These are phyloP conservation scores for Salix dunnii DNA, from an alignment of 345 rosid genomes.

Conservation along the genomic window DNA sequence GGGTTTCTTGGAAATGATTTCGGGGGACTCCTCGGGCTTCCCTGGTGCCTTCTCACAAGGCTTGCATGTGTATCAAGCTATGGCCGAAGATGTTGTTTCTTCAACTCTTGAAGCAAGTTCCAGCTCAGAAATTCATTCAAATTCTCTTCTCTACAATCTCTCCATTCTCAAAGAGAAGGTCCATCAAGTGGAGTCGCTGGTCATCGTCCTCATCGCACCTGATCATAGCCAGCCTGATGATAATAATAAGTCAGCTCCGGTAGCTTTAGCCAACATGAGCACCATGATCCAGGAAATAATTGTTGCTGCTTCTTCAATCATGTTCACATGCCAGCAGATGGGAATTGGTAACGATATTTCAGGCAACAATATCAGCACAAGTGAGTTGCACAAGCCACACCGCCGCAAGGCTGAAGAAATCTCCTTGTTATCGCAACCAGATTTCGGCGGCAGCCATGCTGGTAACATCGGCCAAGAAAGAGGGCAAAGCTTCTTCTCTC, in stretches of 20 bases:
- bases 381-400: slow-evolving; percentile 10
- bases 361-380: slow-evolving; percentile 8
- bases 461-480: slow-evolving; percentile 22
- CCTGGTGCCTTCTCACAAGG: slow-evolving; percentile 25
- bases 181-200: slow-evolving; percentile 55
- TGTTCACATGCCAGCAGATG: slow-evolving; percentile 65
- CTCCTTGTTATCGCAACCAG: slow-evolving; percentile 3
- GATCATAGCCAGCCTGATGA: slow-evolving; percentile 27
- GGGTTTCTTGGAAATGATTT: slow-evolving; percentile 27
- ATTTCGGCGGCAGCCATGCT: not conserved
- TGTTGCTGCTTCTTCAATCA: slow-evolving; percentile 57
- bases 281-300: slow-evolving; percentile 62
- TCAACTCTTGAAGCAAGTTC: slow-evolving; percentile 21
- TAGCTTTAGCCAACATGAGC: slow-evolving; percentile 42
- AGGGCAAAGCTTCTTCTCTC: slow-evolving; percentile 27
- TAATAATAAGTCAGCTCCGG: slow-evolving; percentile 32
- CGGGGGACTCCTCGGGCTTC: slow-evolving; percentile 18
- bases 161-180: slow-evolving; percentile 62
- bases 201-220: slow-evolving; percentile 37
- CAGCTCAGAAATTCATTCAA: slow-evolving; percentile 19
- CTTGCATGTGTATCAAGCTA: slow-evolving; percentile 20
- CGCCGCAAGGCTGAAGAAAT: slow-evolving; percentile 3
- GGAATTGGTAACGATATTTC: slow-evolving; percentile 1
- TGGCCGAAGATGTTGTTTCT: slow-evolving; percentile 18
- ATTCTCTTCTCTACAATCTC: slow-evolving; percentile 53